phyloP scores from a whole-genome alignment of 75 land plant species.

The Sequoiadendron giganteum region DNA sequence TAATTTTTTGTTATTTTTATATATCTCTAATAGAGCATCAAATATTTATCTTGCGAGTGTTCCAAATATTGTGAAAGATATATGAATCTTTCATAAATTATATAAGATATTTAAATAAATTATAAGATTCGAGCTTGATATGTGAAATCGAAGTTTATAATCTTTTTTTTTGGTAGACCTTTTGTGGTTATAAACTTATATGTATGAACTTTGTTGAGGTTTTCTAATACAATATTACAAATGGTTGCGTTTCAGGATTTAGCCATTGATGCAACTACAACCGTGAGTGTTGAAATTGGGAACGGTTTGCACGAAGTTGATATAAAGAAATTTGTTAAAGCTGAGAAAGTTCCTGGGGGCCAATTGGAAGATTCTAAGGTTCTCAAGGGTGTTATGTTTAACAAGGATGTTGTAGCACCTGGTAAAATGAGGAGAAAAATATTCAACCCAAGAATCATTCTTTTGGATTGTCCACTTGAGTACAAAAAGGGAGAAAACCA shows the following conservation, averaged over 20 bases:
- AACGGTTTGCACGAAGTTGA: constrained; percentile 89
- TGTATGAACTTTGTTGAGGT: not conserved
- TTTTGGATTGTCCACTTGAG: constrained; percentile 91
- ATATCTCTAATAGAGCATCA: too few species aligned
- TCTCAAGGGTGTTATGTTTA: constrained; percentile 92
- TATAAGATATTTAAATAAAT: too few species aligned
- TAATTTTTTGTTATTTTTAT: too few species aligned
- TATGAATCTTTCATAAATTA: too few species aligned
- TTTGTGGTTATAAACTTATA: too few species aligned
- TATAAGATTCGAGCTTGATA: not conserved
- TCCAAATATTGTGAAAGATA: too few species aligned
- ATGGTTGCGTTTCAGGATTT: constrained; percentile 52
- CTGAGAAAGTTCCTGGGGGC: constrained; percentile 96
- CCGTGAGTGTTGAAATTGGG: constrained; percentile 78
- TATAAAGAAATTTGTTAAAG: constrained; percentile 89
- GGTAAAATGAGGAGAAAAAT: constrained; percentile 94
- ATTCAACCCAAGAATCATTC: constrained; percentile 83
- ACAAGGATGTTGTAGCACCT: constrained; percentile 93
- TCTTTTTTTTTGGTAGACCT: too few species aligned
- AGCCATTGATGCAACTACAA: constrained; percentile 85
- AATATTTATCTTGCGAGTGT: too few species aligned
- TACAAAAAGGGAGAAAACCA: constrained; percentile 96
- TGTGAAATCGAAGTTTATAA: not conserved
- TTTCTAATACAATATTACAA: not conserved
- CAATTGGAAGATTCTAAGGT: constrained; percentile 92